Percentiles rank a stretch among this genome's conserved stretches.
phyloP scores from a whole-genome alignment of 495 filamentous ascomycete genomes.

The Lepraria neglecta region DNA sequence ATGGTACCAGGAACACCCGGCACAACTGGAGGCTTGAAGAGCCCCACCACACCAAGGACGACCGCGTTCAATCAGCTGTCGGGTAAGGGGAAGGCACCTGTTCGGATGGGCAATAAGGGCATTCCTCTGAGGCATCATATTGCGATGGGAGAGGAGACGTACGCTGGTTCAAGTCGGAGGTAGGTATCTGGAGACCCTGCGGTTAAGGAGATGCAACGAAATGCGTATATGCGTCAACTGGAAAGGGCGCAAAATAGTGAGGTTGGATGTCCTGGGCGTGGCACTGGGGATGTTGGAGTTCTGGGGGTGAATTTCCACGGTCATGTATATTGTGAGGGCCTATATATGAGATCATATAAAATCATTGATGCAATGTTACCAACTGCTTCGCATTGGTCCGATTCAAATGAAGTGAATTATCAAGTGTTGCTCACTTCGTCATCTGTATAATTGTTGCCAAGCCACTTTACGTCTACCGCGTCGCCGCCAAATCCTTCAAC shows the following conservation, averaged over 20 bases:
- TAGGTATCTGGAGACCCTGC: not conserved
- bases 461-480: slow-evolving; percentile 2
- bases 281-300: not conserved
- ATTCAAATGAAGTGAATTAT: not conserved
- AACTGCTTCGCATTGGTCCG: not conserved
- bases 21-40: slow-evolving; percentile 25
- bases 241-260: not conserved
- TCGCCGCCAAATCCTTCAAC: slow-evolving; percentile 5
- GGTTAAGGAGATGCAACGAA: not conserved
- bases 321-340: not conserved
- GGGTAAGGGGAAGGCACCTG: slow-evolving; percentile 13
- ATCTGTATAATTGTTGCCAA: not conserved
- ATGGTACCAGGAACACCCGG: slow-evolving; percentile 24
- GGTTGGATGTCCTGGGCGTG: not conserved
- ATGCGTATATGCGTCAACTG: not conserved
- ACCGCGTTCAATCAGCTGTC: slow-evolving; percentile 38
- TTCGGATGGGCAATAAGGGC: slow-evolving; percentile 22
- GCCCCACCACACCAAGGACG: slow-evolving; percentile 40
- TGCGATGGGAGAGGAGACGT: slow-evolving; percentile 27
- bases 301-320: not conserved
- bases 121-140: slow-evolving; percentile 29
- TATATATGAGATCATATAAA: not conserved
- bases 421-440: not conserved
- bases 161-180: slow-evolving; percentile 20
- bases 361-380: not conserved